Base-by-base conservation (phyloP, 176 grass and related monocot genomes). In the Coix lacrymajobi region DNA sequence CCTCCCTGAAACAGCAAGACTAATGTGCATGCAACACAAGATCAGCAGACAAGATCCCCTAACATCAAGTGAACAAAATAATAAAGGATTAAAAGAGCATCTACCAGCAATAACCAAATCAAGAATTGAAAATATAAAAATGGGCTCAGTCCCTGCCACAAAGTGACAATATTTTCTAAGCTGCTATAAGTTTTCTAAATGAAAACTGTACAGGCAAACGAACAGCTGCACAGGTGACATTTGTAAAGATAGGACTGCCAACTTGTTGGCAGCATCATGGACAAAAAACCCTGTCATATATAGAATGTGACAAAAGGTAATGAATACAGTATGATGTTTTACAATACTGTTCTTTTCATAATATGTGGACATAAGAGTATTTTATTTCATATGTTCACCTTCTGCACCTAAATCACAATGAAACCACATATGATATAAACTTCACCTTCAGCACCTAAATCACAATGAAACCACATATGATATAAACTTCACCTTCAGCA, bases 21-120 rank as follows among this genome's bases (percentile, higher is more conserved):
- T 85, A 81, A 81, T 57, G 73, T 74, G 68, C 46, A 87, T 79
- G 78, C 30, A 78, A 79, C 71, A 74, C 57, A 73, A 66, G 36
- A 88, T 79, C 86, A 88, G 56, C 74, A 72, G 77, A 85, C 60
- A 75, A 88, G 69, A 49, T 2, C 30, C 37, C 81, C 70, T 76
- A 85, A 43, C 24, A 81, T 71, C 24, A 77, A 40, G 77, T 48
- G 33, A 69, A 51, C 39, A 80, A 75, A 80, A 85, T 76, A 82
- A 75, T 30, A 62, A 38, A 66, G 72, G 51, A 87, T 17, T 34
- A 83, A 79, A 79, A 46, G 6, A 79, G 34, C 29, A 54, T 81
- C 71, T 43, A 85, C 30, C 22, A 85, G 71, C 7, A 81, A 81
- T 24, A 65, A 34, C 3, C 37, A 81, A 75, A 30, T 49, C 62